Evolutionary conservation across 2,329 filamentous ascomycete genomes (phyloP), one percentile per base, ranked within the genome.

Genomic region (Mycosphaerella arachidis): DNA sequence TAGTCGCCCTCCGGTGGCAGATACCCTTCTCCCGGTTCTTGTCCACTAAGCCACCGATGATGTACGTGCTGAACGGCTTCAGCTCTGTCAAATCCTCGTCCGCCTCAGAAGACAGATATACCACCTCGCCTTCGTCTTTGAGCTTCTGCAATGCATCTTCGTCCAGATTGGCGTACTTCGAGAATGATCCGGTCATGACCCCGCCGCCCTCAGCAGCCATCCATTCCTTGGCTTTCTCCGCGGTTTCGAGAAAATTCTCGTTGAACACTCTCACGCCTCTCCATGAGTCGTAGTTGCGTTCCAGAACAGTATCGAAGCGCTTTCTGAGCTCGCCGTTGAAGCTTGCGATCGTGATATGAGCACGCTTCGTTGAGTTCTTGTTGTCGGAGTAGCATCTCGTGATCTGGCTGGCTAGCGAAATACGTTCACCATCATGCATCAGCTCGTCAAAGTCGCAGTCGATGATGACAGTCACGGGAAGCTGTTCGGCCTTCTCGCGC

Each of bases 21-120:
- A 99, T 81, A 0, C 91, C 92, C 78, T 99, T 99, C 76, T 99
- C 88, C 48, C 94, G 85, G 75, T 99, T 99, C 77, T 92, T 92
- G 78, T 99, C 94, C 29, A 99, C 94, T 37, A 99, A 81, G 0
- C 93, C 94, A 37, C 94, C 94, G 58, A 99, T 89, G 63, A 99
- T 88, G 74, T 99, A 99, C 60, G 86, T 93, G 62, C 88, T 92
- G 76, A 94, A 88, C 0, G 92, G 91, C 73, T 92, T 91, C 48
- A 99, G 83, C 48, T 89, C 84, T 6, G 88, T 87, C 31, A 99
- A 82, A 0, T 89, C 93, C 74, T 96, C 82, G 0, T 89, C 86
- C n/a, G 91, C 95, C 74, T 99, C 94, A 16, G 92, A 92, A 7
- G 91, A 91, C 4, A 99, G 84, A 72, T 99, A 99, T 59, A 99